These are phyloP conservation scores for Cyclotella distinguenda DNA, from an alignment of 108 stramenopile genomes.

Conservation along the genomic window DNA sequence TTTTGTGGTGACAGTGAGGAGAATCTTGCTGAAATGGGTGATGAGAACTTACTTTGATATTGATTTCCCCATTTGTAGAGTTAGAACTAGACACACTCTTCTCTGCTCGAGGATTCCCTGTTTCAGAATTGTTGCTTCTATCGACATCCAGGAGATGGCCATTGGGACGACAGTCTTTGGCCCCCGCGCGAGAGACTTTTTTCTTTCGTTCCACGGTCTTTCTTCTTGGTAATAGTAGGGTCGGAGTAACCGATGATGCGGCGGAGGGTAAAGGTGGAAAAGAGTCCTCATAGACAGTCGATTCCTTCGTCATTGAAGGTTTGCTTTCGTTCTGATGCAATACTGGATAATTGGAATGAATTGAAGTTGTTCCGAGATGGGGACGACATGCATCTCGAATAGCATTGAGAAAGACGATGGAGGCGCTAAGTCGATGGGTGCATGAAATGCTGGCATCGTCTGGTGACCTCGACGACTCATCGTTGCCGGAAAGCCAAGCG, in stretches of 20 bases:
- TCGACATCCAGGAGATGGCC: too few relatives aligned
- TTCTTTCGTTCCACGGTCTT: constrained; percentile 9
- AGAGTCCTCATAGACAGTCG: constrained; percentile 41
- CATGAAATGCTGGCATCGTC: not conserved
- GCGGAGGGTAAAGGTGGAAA: constrained; percentile 49
- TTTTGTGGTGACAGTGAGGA: too few relatives aligned
- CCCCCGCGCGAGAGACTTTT: not conserved
- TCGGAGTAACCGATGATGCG: constrained; percentile 19
- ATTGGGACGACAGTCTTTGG: not conserved
- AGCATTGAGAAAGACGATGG: constrained; percentile 69
- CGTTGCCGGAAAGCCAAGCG: constrained; percentile 27
- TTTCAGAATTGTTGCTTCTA: too few relatives aligned
- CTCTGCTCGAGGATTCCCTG: too few relatives aligned
- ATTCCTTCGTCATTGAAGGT: not conserved
- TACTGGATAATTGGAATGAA: not conserved
- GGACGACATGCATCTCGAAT: constrained; percentile 77
- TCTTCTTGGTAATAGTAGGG: constrained; percentile 34
- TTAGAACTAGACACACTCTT: too few relatives aligned
- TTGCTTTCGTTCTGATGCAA: not conserved
- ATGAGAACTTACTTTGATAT: too few relatives aligned
- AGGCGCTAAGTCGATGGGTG: constrained; percentile 35
- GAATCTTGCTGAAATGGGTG: too few relatives aligned
- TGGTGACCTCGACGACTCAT: not conserved
- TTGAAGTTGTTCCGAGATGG: constrained; percentile 47
- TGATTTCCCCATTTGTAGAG: too few relatives aligned